A percentile compares a stretch with the other conserved stretches of the same genome.
These are phyloP conservation scores for Oryza officinalis DNA, from an alignment of 176 grass and related monocot genomes.

Conservation along the genomic window DNA sequence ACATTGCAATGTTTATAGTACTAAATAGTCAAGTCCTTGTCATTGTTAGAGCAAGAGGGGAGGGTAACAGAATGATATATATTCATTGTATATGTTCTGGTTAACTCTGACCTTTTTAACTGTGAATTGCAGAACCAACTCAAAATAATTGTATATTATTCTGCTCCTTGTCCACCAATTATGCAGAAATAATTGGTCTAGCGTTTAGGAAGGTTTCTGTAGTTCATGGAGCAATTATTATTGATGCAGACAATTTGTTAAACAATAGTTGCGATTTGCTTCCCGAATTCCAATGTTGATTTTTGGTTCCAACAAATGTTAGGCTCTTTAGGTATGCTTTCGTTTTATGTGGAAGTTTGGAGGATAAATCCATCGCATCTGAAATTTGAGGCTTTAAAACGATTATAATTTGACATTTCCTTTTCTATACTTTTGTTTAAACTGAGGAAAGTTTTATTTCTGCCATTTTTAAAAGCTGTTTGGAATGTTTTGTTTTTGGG, in stretches of 20 bases:
- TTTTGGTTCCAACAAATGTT: neutral
- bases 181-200: neutral
- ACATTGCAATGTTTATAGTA: neutral
- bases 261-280: neutral
- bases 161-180: neutral
- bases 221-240: neutral
- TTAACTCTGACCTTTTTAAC: neutral
- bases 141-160: neutral
- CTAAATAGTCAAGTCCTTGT: neutral
- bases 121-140: neutral
- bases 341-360: neutral
- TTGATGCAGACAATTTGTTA: too few species aligned
- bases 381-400: constrained; percentile 16
- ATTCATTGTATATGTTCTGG: neutral
- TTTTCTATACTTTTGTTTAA: constrained; percentile 3
- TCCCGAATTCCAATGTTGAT: neutral
- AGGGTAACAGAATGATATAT: neutral
- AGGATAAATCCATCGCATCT: neutral
- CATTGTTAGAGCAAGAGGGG: neutral
- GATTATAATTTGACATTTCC: neutral
- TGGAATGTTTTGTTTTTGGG: constrained; percentile 25
- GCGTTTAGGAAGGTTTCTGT: neutral
- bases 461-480: constrained; percentile 20
- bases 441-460: neutral
- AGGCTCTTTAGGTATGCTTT: neutral